Percentiles rank a stretch among this genome's conserved stretches.
These are phyloP conservation scores for Apocynum venetum DNA, from an alignment of 257 asterid species.

Conservation along the genomic window DNA sequence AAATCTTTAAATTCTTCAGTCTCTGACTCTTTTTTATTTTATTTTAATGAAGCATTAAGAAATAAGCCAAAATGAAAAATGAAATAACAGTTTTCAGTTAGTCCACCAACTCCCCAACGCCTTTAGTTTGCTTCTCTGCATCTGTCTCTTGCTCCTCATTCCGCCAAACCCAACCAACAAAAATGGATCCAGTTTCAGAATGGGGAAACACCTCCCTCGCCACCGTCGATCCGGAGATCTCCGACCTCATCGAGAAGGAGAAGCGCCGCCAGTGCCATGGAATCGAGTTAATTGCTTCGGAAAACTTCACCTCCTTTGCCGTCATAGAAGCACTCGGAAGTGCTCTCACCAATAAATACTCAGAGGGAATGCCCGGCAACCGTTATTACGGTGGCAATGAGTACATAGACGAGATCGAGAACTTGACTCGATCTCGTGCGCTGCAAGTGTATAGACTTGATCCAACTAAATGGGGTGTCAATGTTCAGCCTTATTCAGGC, in stretches of 20 bases:
- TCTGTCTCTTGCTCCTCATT: neutral
- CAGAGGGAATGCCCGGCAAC: slow-evolving; percentile 49
- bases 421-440: slow-evolving; percentile 38
- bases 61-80: too few relatives aligned
- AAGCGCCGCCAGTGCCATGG: slow-evolving; percentile 46
- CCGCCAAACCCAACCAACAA: neutral
- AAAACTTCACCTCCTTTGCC: slow-evolving; percentile 49
- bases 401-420: slow-evolving; percentile 41
- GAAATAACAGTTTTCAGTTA: too few relatives aligned
- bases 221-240: slow-evolving; percentile 39
- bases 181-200: slow-evolving; percentile 38
- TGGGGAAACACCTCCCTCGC: slow-evolving; percentile 39
- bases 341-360: slow-evolving; percentile 39
- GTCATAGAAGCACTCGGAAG: slow-evolving; percentile 43
- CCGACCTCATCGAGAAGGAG: slow-evolving; percentile 41
- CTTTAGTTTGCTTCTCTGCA: neutral
- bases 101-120: neutral
- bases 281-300: slow-evolving; percentile 47
- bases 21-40: too few relatives aligned
- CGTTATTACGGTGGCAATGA: slow-evolving; percentile 50
- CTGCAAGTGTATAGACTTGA: slow-evolving; percentile 39
- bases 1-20: too few relatives aligned
- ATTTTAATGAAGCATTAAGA: too few relatives aligned
- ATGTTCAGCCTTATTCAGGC: slow-evolving; percentile 47
- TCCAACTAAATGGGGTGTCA: slow-evolving; percentile 48